Evolutionary conservation across 352 stramenopile species (phyloP), one percentile per base, ranked within the genome.

Genomic region (Phytophthora brassicae): DNA sequence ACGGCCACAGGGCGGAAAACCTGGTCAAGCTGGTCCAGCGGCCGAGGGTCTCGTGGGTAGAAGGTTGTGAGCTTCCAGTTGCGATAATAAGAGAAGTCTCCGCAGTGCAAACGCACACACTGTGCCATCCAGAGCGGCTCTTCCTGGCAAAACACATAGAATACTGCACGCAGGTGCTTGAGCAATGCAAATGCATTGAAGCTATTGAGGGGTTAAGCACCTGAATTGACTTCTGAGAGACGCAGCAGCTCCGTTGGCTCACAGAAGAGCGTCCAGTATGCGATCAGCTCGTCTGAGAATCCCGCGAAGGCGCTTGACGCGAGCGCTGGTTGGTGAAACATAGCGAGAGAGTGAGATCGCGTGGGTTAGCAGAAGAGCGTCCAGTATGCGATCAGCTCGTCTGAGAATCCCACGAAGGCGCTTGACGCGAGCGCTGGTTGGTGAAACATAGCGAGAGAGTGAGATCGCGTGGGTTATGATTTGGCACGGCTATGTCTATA

Each of bases 41-140:
- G 47, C 35, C 72, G 65, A 19, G 79, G 72, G 24, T 79, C 65
- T 26, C 72, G 69, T 6, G 86, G 84, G 56, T 88, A 92, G 55
- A 94, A 93, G 38, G 79, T 91, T 49, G 84, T 89, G 52, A 88
- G 68, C 33, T 86, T 89, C 86, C 86, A 95, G 41, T 72, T 89
- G 33, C 51, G 60, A 44, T 76, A 64, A 50, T 79, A 92, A 9
- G 64, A 70, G 57, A 95, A 95, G 49, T 89, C 70, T 2, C 86
- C 86, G 28, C 66, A 68, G 47, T 93, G 81, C 11, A 83, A 65
- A 6, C 81, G 79, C 54, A 95, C 70, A 41, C 86, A 92, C 43
- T 92, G 82, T 45, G 75, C 64, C 80, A 92, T 92, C 86, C 86
- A 95, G 33, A 95, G 71, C 45, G 86, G 84, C 35, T 93, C 80